Base-by-base conservation (phyloP, 2,329 filamentous ascomycete species). In the Tolypocladium guangdongense region DNA sequence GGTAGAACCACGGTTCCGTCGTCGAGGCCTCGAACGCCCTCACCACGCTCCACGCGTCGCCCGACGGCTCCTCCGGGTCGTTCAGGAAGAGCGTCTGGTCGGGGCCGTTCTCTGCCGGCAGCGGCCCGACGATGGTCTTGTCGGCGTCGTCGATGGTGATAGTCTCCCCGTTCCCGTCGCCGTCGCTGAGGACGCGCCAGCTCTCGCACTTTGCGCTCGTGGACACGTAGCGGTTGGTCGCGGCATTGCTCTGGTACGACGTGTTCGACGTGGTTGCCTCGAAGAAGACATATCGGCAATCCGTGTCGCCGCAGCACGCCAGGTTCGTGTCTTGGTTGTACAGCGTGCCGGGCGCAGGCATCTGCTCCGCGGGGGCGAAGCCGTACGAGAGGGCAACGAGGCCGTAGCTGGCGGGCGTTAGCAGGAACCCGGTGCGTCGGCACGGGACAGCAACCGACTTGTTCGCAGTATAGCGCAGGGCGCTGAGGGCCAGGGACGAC, bases 401-500 rank as follows among this genome's bases (percentile, higher is more conserved):
- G 10, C 73, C 73, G 51, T 71, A 74, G 49, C 71, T 74, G 30
- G 4, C 27, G 24, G 30, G 22, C 14, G 27, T 52, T 27, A 52
- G 50, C 33, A 12, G 20, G 18, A 33, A 18, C 4, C 18, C 18
- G 4, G 14, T 12, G n/a, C 10, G 12, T 18, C 5, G 7, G 11
- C 5, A 11, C 16, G 37, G 30, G 35, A 43, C 11, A 14, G 36
- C 24, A 10, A 54, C 57, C 35, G 51, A 68, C 69, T 65, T 68
- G 37, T 75, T 73, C 14, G 74, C 74, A 1, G 69, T 72, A 48
- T 71, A 75, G 49, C 72, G 63, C 24, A 73, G 62, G 27, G 71
- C 69, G n/a, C 57, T 63, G 16, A 56, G 51, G 2, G 58, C 55
- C 22, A 62, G 60, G 8, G 50, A 51, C 10, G 43, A n/a, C 43